Evolutionary conservation across 106 monocot genomes (phyloP).

Genomic region (Hemerocallis citrina): DNA sequence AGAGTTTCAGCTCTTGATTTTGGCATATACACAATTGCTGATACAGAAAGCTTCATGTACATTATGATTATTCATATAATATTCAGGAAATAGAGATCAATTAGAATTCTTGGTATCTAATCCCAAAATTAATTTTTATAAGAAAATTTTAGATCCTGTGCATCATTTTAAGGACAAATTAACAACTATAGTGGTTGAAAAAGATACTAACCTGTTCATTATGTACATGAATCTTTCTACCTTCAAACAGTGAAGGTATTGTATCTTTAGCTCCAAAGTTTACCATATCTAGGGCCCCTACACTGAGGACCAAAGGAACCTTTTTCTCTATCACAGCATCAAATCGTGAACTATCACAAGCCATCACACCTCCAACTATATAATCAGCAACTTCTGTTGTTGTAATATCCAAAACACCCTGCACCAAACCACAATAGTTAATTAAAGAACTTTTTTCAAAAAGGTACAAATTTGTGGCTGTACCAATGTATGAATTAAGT

Average conservation of each 20-base stretch:
- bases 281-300: constrained; percentile 95
- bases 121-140: background rate
- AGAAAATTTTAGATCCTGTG: background rate
- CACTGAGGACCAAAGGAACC: constrained; percentile 78
- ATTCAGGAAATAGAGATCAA: no score
- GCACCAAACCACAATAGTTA: constrained; percentile 9
- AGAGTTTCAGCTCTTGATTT: no score
- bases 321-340: constrained; percentile 78
- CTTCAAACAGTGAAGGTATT: constrained; percentile 53
- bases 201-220: constrained; percentile 71
- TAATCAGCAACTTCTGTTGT: constrained; percentile 96
- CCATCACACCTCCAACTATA: constrained; percentile 91
- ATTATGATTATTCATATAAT: no score
- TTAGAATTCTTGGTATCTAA: background rate
- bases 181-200: background rate
- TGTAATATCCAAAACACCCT: constrained; percentile 94
- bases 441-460: background rate
- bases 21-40: no score
- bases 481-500: background rate
- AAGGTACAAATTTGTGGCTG: background rate
- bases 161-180: background rate
- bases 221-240: constrained; percentile 75
- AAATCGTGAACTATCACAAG: constrained; percentile 75
- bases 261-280: constrained; percentile 85
- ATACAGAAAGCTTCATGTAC: no score